Evolutionary conservation across 352 stramenopile species (phyloP).

Genomic region (Phytopythium oedochilum): DNA sequence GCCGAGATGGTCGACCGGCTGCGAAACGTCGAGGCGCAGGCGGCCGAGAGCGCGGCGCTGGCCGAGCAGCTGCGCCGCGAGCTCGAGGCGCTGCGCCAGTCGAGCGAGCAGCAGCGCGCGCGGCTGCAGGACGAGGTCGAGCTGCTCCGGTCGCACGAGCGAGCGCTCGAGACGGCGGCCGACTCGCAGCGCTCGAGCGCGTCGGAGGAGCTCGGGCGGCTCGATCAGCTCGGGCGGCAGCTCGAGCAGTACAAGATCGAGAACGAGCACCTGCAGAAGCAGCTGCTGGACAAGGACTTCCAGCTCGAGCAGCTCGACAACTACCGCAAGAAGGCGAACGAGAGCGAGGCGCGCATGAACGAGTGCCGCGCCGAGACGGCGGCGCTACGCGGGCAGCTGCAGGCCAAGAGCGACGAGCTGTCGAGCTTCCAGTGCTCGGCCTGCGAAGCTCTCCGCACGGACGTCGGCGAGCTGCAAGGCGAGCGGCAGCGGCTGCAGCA

Average conservation of each 20-base stretch:
- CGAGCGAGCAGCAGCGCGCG: conserved; percentile 30
- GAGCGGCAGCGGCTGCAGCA: too few relatives aligned
- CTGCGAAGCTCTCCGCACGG: conserved; percentile 34
- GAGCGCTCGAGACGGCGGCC: conserved; percentile 26
- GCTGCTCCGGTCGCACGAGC: conserved; percentile 24
- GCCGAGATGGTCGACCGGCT: conserved; percentile 26
- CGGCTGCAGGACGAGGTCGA: conserved; percentile 34
- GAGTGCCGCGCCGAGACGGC: conserved; percentile 25
- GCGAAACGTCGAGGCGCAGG: conserved; percentile 22
- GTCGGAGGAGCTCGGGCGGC: conserved; percentile 15
- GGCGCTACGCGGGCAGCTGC: conserved; percentile 25
- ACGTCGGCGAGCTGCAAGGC: conserved; percentile 48
- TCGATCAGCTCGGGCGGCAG: conserved; percentile 38
- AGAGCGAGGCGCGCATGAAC: conserved; percentile 36
- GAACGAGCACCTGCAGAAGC: conserved; percentile 66
- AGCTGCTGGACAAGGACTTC: conserved; percentile 62
- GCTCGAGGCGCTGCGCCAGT: conserved; percentile 30
- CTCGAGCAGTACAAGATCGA: conserved; percentile 72
- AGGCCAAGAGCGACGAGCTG: conserved; percentile 27
- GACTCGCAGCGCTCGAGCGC: conserved; percentile 10
- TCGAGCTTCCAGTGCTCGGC: conserved; percentile 26
- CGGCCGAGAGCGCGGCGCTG: conserved; percentile 22
- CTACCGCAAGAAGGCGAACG: conserved; percentile 38
- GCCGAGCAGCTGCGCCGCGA: conserved; percentile 16
- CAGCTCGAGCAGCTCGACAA: conserved; percentile 53